Base-by-base conservation (phyloP, 2,329 filamentous ascomycete species). In the Dactylellina parvicollis region DNA sequence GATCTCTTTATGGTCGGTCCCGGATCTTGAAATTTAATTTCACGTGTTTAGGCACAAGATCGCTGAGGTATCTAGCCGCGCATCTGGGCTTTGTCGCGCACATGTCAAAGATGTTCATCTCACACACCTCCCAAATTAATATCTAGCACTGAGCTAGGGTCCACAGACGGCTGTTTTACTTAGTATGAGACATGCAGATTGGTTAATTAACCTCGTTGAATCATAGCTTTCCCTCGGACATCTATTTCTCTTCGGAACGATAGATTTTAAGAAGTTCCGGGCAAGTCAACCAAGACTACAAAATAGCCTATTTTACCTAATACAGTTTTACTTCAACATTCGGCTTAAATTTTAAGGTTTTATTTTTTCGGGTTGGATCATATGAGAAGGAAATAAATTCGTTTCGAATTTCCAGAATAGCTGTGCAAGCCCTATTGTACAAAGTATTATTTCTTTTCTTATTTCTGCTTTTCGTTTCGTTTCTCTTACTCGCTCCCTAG, bases 271-370 rank as follows among this genome's bases (percentile, higher is more conserved):
- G n/a, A n/a, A n/a, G n/a, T 40, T 14, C 36, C 12, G 36, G 36
- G 36, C 12, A 40, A 14, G 36, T 40, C 36, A 40, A n/a, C n/a
- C n/a, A n/a, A n/a, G n/a, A 32, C 30, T 20, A 7, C 20, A 8
- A 32, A 65, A 55, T 65, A 65, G 60, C 60, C 60, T 65, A 65
- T 65, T 65, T 65, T 65, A 65, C 60, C 60, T 65, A 65, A 65
- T 64, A 34, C 24, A 38, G 16, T 30, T n/a, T 59, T 38, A 14
- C 34, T 14, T 38, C 10, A 38, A n/a, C n/a, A n/a, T n/a, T n/a
- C n/a, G n/a, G n/a, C n/a, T n/a, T 38, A 14, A 32, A 32, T 38
- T 38, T 38, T 38, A 38, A 38, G 16, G 34, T 38, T 38, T 38
- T 32, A 49, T 44, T 12, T 16, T 38, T 38, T 38, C 30, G 14